Evolutionary conservation across 2,329 filamentous ascomycete species (phyloP), one percentile per base, ranked within the genome.

Genomic region (Fusarium lyarnte): DNA sequence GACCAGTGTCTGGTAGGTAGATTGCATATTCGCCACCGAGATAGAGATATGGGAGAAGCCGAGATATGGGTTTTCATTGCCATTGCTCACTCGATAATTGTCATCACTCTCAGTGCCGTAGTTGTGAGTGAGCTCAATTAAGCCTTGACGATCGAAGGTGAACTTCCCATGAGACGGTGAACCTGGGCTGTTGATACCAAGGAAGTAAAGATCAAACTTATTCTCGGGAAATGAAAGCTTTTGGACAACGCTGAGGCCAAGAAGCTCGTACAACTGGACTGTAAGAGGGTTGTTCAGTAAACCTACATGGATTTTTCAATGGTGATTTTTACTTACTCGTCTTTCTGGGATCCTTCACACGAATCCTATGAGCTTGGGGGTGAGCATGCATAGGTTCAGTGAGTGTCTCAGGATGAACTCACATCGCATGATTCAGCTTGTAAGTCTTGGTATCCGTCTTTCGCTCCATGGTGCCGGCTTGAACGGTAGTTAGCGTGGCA

Each of bases 371-470:
- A 5, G 11, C 11, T 19, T 12, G 2, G 23, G 5, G 2, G 10
- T 42, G 1, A 54, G 27, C 19, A 43, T 31, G 1, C 10, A 31
- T 2, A n/a, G 3, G 10, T 14, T 17, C 1, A 31, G 14, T 31
- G 8, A 19, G 25, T 12, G 12, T 8, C 6, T 0, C 14, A 19
- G 6, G 6, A 3, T 19, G 6, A 29, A 43, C 52, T 25, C 35
- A 54, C 36, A 54, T 54, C 2, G 36, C 36, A 54, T 54, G 52
- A 43, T 54, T 54, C 52, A 54, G 16, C 36, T 54, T 54, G 36
- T 54, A 54, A 23, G 25, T 42, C 27, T 16, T 54, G 21, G 16
- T 43, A 43, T 54, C 36, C 12, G 52, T 54, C 16, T 42, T 54
- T 10, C 10, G 8, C 17, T 42, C 36, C 52, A 54, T 54, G 16